Evolutionary conservation across 1,284 basidiomycete species (phyloP), one percentile per base, ranked within the genome.

Genomic region (Irpex rosettiformis): DNA sequence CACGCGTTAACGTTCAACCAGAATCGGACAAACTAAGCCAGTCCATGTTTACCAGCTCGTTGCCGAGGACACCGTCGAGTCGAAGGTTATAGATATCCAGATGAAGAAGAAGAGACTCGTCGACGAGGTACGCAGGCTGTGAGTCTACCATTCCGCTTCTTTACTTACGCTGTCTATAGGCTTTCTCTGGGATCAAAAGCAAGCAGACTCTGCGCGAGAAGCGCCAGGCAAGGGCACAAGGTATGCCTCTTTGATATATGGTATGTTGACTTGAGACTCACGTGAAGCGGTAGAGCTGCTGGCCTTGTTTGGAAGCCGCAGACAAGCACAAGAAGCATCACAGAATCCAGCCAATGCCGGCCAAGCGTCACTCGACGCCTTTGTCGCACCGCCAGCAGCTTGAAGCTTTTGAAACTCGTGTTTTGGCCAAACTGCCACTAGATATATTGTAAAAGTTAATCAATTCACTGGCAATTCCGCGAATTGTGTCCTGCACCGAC

Each of bases 11-110:
- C 29, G 18, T 18, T 11, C 10, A 10, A 22, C 22, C 74, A 86
- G 87, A 56, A 93, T 94, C 64, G 93, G 92, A 8, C 92, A 94
- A 71, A 89, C 75, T 63, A 91, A 88, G 68, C 77, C 82, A 0
- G 91, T 95, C 33, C 85, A 89, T 59, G 92, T 95, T 13, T 95
- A 93, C 68, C 93, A 94, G 67, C 77, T 95, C 55, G 93, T 95
- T 59, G 90, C 93, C 0, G 91, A 93, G 66, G 81, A 93, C 63
- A 95, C 93, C 0, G 86, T 95, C 0, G 93, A 95, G 72, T 81
- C 89, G 2, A 93, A 90, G 72, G 86, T 91, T 43, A 78, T 95
- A 52, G 90, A 92, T 30, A 94, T 94, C 57, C 93, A 94, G 73
- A 85, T 87, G 67, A 82, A 78, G 67, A 93, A 93, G 75, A 91